Evolutionary conservation across 768 basidiomycete species (phyloP).

Genomic region (Amanita pseudoporphyria): DNA sequence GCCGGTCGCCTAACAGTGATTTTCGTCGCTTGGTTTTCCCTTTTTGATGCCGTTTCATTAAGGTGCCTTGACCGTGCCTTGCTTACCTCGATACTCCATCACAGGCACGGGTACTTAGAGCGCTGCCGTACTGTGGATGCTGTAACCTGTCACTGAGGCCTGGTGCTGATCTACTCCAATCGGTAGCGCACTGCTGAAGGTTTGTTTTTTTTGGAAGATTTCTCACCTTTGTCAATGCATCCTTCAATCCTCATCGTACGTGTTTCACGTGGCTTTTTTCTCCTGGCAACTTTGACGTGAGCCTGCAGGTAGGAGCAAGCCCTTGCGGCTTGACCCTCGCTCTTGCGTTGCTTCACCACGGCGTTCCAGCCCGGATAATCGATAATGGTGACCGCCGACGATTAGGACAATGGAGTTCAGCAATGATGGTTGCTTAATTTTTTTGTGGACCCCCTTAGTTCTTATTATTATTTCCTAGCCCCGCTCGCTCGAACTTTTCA

Average conservation of each 20-base stretch:
- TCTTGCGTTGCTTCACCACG: slow-evolving; percentile 31
- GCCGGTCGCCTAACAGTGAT: not conserved
- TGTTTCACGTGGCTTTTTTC: not conserved
- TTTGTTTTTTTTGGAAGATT: not conserved
- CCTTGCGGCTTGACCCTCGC: slow-evolving; percentile 37
- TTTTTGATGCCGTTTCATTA: not conserved
- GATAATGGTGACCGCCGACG: slow-evolving; percentile 30
- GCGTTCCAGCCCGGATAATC: slow-evolving; percentile 40
- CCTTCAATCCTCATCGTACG: slow-evolving; percentile 17
- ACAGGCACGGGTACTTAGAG: no score
- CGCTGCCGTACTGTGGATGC: not conserved
- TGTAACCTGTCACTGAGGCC: no score
- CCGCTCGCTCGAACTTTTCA: not conserved
- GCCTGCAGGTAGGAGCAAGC: slow-evolving; percentile 32
- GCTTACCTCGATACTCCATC: no score
- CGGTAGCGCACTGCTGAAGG: not conserved
- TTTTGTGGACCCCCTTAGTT: not conserved
- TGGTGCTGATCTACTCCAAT: not conserved
- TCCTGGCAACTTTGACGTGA: not conserved
- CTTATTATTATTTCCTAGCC: not conserved
- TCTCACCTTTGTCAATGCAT: not conserved
- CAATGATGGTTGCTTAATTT: slow-evolving; percentile 24
- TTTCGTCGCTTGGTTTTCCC: not conserved
- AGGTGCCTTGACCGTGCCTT: not conserved
- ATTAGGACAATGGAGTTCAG: slow-evolving; percentile 28